Conservation (phyloP, 164 flowering plant species). For the Cinnamomum chago region DNA sequence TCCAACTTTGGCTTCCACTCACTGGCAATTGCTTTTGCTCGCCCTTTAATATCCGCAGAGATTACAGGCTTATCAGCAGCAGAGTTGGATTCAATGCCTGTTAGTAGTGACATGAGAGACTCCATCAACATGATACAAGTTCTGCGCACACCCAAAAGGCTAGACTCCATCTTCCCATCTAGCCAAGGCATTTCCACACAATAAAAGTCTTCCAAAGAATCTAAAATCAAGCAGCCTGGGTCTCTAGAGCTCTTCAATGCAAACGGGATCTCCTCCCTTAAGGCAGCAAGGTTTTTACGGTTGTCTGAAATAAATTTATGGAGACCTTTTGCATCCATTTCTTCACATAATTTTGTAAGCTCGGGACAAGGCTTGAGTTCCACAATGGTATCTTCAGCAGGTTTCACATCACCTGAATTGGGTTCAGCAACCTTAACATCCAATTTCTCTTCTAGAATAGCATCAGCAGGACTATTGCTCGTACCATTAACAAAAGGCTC, state of each 20-base stretch:
- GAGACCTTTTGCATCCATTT: slow-evolving; percentile 79
- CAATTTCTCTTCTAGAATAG: slow-evolving; percentile 44
- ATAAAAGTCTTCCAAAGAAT: slow-evolving; percentile 77
- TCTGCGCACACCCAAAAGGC: slow-evolving; percentile 72
- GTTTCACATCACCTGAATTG: slow-evolving; percentile 28
- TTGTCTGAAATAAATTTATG: slow-evolving; percentile 92
- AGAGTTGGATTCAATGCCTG: slow-evolving; percentile 19
- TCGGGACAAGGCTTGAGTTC: slow-evolving; percentile 55
- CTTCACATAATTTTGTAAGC: slow-evolving; percentile 64
- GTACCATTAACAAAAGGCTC: slow-evolving; percentile 28
- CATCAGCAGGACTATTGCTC: slow-evolving; percentile 20
- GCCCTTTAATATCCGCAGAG: slow-evolving; percentile 54
- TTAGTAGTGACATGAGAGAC: slow-evolving; percentile 55
- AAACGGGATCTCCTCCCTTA: slow-evolving; percentile 77
- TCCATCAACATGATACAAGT: slow-evolving; percentile 98
- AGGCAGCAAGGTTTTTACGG: slow-evolving; percentile 77
- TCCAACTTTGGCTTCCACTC: slow-evolving; percentile 93
- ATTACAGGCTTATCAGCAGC: slow-evolving; percentile 35
- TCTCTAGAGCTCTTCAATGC: slow-evolving; percentile 65
- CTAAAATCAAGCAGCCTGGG: slow-evolving; percentile 67
- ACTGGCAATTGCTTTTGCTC: slow-evolving; percentile 76
- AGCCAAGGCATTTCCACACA: slow-evolving; percentile 32
- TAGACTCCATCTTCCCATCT: slow-evolving; percentile 79
- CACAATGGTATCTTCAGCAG: slow-evolving; percentile 29
- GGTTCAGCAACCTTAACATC: slow-evolving; percentile 34